Evolutionary conservation across 169 alveolate species (phyloP).

Genomic region (Eimeria maxima): DNA sequence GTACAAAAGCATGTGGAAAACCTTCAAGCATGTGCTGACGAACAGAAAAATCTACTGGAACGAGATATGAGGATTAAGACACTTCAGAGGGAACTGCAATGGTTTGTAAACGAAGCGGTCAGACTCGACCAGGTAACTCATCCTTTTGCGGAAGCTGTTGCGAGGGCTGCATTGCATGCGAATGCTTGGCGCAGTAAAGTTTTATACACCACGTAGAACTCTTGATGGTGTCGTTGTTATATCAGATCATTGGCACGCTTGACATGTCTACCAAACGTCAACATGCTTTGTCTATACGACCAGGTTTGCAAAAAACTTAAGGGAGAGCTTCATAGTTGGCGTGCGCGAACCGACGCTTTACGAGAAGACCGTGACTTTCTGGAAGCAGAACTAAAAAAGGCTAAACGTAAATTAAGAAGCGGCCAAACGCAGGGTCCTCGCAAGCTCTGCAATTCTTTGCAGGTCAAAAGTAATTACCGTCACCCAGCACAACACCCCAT

Average conservation of each 20-base stretch:
- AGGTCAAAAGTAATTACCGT: not conserved
- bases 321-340: conserved; percentile 78
- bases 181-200: not conserved
- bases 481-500: not conserved
- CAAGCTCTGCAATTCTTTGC: not conserved
- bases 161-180: not conserved
- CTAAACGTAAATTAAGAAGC: conserved; percentile 45
- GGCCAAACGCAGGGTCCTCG: not conserved
- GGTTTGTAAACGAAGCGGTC: conserved; percentile 85
- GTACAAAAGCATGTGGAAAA: conserved; percentile 73
- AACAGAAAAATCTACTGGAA: conserved; percentile 20
- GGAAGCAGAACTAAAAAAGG: conserved; percentile 75
- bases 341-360: conserved; percentile 82
- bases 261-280: not conserved
- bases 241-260: not conserved
- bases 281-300: not conserved
- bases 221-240: not conserved
- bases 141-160: not conserved
- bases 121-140: conserved; percentile 79
- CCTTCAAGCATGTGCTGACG: conserved; percentile 78
- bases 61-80: conserved; percentile 65
- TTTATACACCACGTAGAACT: not conserved
- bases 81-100: conserved; percentile 79
- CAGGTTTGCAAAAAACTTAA: conserved; percentile 79
- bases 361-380: conserved; percentile 84